These are phyloP conservation scores for Acanthamoeba triangularis DNA, from an alignment of 208 protist species.

Conservation along the genomic window DNA sequence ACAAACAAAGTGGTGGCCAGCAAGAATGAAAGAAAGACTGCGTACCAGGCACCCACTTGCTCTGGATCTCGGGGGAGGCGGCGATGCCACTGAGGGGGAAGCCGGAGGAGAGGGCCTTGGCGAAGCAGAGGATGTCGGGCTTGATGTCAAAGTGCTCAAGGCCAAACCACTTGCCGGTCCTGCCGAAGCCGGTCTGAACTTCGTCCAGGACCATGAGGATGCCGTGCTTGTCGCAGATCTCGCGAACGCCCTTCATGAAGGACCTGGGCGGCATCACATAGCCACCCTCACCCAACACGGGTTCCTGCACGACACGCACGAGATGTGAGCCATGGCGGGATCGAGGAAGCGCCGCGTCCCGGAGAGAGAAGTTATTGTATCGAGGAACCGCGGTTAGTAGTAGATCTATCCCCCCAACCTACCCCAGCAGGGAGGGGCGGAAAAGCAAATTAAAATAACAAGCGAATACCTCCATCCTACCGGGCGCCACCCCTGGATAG, in stretches of 20 bases:
- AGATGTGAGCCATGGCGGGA: not conserved
- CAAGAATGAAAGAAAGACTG: not conserved
- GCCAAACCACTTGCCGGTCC: constrained; percentile 88
- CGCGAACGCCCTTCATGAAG: constrained; percentile 66
- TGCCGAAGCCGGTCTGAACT: constrained; percentile 87
- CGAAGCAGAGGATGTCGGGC: constrained; percentile 84
- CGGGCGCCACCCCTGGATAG: constrained; percentile 35
- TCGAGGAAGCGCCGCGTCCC: not conserved
- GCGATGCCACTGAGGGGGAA: constrained; percentile 68
- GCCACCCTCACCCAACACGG: constrained; percentile 77
- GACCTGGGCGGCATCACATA: constrained; percentile 70
- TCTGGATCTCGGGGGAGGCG: constrained; percentile 28
- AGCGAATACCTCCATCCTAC: constrained; percentile 29
- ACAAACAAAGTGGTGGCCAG: not conserved
- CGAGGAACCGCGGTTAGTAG: not conserved
- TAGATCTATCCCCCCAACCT: not conserved
- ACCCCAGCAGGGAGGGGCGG: not conserved
- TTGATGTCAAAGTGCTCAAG: constrained; percentile 80
- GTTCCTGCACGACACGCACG: constrained; percentile 73
- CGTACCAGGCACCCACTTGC: constrained; percentile 34
- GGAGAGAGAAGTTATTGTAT: not conserved
- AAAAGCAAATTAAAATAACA: not conserved
- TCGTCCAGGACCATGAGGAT: constrained; percentile 81
- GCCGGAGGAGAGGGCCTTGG: constrained; percentile 66
- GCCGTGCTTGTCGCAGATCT: constrained; percentile 70